Conservation (phyloP, 228 moss, liverwort and hornwort genomes). For the Sphagnum magellanicum region DNA sequence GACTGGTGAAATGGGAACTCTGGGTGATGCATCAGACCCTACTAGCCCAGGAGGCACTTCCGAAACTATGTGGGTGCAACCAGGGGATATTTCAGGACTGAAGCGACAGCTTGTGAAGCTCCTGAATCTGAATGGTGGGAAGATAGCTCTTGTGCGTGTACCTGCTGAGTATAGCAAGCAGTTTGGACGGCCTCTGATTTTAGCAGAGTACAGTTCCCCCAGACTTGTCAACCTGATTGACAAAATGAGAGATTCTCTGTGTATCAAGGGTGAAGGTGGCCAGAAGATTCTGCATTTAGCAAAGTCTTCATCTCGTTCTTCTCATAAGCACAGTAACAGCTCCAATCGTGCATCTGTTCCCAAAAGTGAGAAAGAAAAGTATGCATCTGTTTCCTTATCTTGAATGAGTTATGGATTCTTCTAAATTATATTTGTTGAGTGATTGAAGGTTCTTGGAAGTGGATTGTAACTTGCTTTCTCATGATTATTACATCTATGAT, state of each 20-base stretch:
- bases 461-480: neutral
- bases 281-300: slow-evolving; percentile 54
- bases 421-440: neutral
- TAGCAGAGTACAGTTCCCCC: slow-evolving; percentile 58
- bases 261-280: slow-evolving; percentile 64
- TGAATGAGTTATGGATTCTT: neutral
- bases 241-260: slow-evolving; percentile 64
- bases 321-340: slow-evolving; percentile 58
- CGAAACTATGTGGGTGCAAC: slow-evolving; percentile 25
- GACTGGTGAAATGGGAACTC: slow-evolving; percentile 19
- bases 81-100: slow-evolving; percentile 50
- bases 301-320: slow-evolving; percentile 41
- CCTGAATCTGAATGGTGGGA: slow-evolving; percentile 48
- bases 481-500: neutral
- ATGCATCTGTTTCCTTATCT: neutral
- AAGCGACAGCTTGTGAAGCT: slow-evolving; percentile 72
- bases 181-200: slow-evolving; percentile 57
- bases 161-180: slow-evolving; percentile 71
- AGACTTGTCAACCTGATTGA: slow-evolving; percentile 65
- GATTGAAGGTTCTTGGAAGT: neutral
- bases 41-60: slow-evolving; percentile 43
- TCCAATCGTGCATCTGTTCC: slow-evolving; percentile 45
- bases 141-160: slow-evolving; percentile 70
- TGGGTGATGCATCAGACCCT: slow-evolving; percentile 29
- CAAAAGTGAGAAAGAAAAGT: slow-evolving; percentile 58